phyloP scores from a whole-genome alignment of 2,329 filamentous ascomycete species.

The Epicoccum sorghinum region DNA sequence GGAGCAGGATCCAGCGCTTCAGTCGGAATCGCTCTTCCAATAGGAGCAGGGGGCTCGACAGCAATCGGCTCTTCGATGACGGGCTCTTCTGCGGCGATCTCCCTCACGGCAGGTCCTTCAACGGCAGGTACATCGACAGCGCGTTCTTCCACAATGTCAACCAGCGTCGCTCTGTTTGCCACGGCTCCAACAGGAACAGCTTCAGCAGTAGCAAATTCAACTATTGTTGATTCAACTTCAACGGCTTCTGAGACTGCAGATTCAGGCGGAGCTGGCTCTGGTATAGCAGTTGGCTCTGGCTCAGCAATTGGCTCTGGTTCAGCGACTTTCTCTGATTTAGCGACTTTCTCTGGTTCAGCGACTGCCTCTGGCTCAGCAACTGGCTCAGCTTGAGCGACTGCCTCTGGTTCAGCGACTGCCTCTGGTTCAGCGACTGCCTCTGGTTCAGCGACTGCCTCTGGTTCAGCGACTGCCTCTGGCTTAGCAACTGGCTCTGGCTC shows the following conservation, averaged over 20 bases:
- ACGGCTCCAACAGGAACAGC: background rate
- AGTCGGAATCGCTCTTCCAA: background rate
- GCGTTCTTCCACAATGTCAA: background rate
- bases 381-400: too few relatives aligned
- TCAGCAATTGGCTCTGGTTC: background rate
- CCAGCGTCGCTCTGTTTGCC: too few relatives aligned
- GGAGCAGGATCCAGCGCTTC: background rate
- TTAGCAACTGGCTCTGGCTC: background rate
- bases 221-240: background rate
- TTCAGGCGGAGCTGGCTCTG: background rate
- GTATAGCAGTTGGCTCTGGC: background rate
- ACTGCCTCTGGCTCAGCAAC: background rate
- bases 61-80: background rate
- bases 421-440: background rate
- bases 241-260: background rate
- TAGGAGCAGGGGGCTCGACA: background rate
- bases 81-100: background rate
- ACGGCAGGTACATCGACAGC: background rate
- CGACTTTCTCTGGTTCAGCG: background rate
- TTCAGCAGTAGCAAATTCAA: background rate
- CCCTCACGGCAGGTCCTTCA: background rate
- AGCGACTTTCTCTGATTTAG: too few relatives aligned
- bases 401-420: background rate
- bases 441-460: background rate
- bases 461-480: background rate